Evolutionary conservation across 2,329 filamentous ascomycete species (phyloP).

Genomic region (Plenodomus lindquistii): DNA sequence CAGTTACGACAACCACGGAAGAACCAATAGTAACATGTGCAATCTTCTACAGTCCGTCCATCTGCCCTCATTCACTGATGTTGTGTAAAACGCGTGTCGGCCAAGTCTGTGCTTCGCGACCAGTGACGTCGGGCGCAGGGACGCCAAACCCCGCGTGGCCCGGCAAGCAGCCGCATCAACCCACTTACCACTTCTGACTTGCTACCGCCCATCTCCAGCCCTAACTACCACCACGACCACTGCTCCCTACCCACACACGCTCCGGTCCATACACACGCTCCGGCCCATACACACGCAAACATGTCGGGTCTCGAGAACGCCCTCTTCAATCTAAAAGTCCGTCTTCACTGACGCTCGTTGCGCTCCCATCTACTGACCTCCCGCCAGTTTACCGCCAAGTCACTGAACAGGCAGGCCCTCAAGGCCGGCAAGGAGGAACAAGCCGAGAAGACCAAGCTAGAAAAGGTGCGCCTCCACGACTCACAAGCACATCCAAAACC

Average conservation of each 20-base stretch:
- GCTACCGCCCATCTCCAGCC: slow-evolving; percentile 18
- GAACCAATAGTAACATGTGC: not conserved
- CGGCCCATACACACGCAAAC: slow-evolving; percentile 11
- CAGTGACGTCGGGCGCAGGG: slow-evolving; percentile 26
- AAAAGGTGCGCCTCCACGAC: slow-evolving; percentile 52
- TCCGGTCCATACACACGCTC: slow-evolving; percentile 8
- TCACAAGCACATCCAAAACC: not conserved
- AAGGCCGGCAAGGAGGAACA: slow-evolving; percentile 66
- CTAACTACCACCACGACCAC: slow-evolving; percentile 8
- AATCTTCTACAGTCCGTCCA: not conserved
- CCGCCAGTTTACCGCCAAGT: slow-evolving; percentile 63
- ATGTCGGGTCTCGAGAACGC: slow-evolving; percentile 67
- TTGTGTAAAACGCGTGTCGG: slow-evolving; percentile 7
- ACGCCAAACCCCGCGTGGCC: slow-evolving; percentile 28
- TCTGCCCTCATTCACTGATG: slow-evolving; percentile 1
- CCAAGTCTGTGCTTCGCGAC: not conserved
- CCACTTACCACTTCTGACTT: slow-evolving; percentile 9
- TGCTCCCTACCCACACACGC: slow-evolving; percentile 11
- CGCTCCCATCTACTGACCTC: not conserved
- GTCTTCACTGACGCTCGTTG: slow-evolving; percentile 7
- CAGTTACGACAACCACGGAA: too few relatives aligned
- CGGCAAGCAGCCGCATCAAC: slow-evolving; percentile 30
- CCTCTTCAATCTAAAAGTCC: slow-evolving; percentile 64
- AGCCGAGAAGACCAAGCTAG: slow-evolving; percentile 63
- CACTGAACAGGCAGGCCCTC: slow-evolving; percentile 64